Evolutionary conservation across 2,329 filamentous ascomycete species (phyloP).

Genomic region (Helicocarpus griseus): DNA sequence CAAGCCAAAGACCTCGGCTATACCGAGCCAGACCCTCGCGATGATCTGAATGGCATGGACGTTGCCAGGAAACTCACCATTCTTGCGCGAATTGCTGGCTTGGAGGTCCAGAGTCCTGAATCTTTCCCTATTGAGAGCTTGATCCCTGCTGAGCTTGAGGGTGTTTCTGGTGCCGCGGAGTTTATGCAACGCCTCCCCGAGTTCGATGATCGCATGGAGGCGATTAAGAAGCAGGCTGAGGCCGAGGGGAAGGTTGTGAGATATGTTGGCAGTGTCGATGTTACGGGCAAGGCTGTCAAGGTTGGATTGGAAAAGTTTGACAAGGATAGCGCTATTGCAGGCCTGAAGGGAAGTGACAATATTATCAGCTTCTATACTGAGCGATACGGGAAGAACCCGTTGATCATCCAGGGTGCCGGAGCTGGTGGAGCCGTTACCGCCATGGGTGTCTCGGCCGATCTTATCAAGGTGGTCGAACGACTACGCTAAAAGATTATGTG

Average conservation of each 20-base stretch:
- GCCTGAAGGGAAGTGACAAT: conserved; percentile 94
- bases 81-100: conserved; percentile 71
- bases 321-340: conserved; percentile 79
- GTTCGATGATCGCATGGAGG: conserved; percentile 85
- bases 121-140: conserved; percentile 90
- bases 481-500: conserved; percentile 40
- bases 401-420: conserved; percentile 90
- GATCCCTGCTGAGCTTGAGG: conserved; percentile 79
- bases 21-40: conserved; percentile 77
- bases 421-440: conserved; percentile 93
- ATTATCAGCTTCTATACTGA: conserved; percentile 98
- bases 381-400: conserved; percentile 79
- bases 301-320: conserved; percentile 89
- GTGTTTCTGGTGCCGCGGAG: conserved; percentile 65
- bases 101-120: conserved; percentile 72
- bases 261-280: conserved; percentile 89
- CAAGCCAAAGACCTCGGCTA: conserved; percentile 91
- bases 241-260: conserved; percentile 83
- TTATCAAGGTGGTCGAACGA: conserved; percentile 77
- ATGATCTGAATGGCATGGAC: conserved; percentile 79
- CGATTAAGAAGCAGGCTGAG: conserved; percentile 74
- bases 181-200: conserved; percentile 72
- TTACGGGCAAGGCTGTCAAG: conserved; percentile 70
- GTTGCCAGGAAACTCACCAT: conserved; percentile 96
- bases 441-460: conserved; percentile 91